Percentiles rank a stretch among this genome's conserved stretches.
Conservation (phyloP, 257 asterid genomes). For the Asclepias syriaca region DNA sequence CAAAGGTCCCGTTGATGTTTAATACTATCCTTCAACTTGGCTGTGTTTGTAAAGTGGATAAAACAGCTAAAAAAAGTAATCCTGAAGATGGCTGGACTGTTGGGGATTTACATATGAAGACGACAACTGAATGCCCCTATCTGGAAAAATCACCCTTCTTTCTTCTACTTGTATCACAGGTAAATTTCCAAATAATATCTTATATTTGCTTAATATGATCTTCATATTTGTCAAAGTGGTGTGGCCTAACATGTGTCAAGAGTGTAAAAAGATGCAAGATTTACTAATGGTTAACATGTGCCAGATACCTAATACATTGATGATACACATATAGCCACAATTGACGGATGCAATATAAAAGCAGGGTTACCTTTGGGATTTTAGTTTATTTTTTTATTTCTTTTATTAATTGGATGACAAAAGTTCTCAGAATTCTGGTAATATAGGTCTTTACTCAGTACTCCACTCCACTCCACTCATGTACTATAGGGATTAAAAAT, state of each 20-base stretch:
- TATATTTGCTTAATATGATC: not conserved
- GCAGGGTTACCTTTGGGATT: not conserved
- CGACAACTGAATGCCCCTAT: conserved; percentile 92
- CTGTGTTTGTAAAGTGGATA: conserved; percentile 95
- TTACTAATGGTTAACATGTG: not conserved
- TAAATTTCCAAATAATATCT: conserved; percentile 14
- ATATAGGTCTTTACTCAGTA: not conserved
- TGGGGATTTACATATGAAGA: conserved; percentile 91
- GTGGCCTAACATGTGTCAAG: not conserved
- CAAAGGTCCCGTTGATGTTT: conserved; percentile 73
- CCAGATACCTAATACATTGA: not conserved
- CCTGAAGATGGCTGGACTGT: conserved; percentile 78
- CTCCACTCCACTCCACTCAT: not conserved
- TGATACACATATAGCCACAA: not conserved
- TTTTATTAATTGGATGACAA: not conserved
- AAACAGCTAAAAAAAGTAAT: conserved; percentile 62
- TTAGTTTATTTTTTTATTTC: not conserved
- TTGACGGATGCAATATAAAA: not conserved
- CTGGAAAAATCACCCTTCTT: conserved; percentile 68
- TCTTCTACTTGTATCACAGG: conserved; percentile 95
- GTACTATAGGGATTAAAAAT: not conserved
- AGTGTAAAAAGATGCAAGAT: not conserved
- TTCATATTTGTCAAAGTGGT: not conserved
- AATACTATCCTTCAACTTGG: conserved; percentile 85
- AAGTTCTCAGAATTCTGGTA: not conserved